These are phyloP conservation scores for Chrysanthemum seticuspe DNA, from an alignment of 129 eudicot species.

Conservation along the genomic window DNA sequence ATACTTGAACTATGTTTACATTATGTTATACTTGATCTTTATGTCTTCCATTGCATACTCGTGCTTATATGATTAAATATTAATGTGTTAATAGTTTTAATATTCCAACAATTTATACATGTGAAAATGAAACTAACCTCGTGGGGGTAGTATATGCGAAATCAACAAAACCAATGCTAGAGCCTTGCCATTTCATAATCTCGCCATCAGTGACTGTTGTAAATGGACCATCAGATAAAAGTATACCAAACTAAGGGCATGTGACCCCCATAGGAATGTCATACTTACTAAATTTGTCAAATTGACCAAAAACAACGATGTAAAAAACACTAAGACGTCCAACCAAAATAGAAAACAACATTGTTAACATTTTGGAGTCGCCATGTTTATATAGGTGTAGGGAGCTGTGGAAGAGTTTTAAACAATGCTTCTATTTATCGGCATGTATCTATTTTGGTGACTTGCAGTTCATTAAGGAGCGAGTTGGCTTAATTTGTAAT, in stretches of 20 bases:
- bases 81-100: too few relatives aligned
- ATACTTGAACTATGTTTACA: too few relatives aligned
- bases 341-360: neutral
- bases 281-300: constrained; percentile 6
- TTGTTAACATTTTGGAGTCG: neutral
- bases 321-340: neutral
- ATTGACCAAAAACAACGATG: constrained; percentile 10
- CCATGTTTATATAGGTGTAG: constrained; percentile 22
- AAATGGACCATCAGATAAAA: constrained; percentile 18
- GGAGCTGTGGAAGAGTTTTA: constrained; percentile 7
- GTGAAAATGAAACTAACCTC: constrained; percentile 17
- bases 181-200: constrained; percentile 28
- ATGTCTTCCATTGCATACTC: too few relatives aligned
- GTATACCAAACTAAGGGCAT: constrained; percentile 25
- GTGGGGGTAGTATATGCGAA: constrained; percentile 36
- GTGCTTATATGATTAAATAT: too few relatives aligned
- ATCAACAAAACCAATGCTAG: constrained; percentile 32
- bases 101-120: too few relatives aligned
- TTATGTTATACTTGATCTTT: too few relatives aligned
- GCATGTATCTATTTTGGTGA: too few relatives aligned
- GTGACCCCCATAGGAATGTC: constrained; percentile 22
- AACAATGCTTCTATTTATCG: too few relatives aligned
- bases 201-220: constrained; percentile 36
- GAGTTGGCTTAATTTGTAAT: too few relatives aligned
- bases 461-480: too few relatives aligned